Percentiles rank a stretch among this genome's conserved stretches.
Evolutionary conservation across 2,329 filamentous ascomycete genomes (phyloP).

Genomic region (Aspergillus transmontanensis): DNA sequence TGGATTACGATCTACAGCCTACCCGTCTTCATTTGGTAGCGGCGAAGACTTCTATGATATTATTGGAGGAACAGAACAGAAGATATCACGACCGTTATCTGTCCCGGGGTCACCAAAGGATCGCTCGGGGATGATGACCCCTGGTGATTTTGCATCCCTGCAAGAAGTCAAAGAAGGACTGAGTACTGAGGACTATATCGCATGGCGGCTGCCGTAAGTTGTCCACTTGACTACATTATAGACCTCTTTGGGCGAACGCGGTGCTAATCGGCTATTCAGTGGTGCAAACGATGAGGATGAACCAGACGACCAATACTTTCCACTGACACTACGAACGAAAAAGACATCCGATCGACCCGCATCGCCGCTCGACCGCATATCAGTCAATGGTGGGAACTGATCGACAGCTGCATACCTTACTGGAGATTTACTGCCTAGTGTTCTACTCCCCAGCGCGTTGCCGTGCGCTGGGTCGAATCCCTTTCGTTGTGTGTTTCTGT

Average conservation of each 20-base stretch:
- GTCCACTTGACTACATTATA: neutral
- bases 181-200: conserved; percentile 95
- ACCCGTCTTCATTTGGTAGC: conserved; percentile 78
- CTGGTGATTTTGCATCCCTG: conserved; percentile 93
- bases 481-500: neutral
- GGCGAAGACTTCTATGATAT: conserved; percentile 83
- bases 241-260: neutral
- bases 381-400: conserved; percentile 31
- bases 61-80: conserved; percentile 89
- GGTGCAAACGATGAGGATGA: conserved; percentile 84
- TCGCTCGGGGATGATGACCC: conserved; percentile 96
- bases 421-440: neutral
- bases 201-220: conserved; percentile 96
- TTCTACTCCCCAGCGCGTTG: neutral
- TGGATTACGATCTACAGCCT: conserved; percentile 57
- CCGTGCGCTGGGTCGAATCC: neutral
- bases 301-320: conserved; percentile 73
- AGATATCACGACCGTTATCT: conserved; percentile 92
- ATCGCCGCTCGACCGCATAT: conserved; percentile 40
- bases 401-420: neutral
- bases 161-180: conserved; percentile 93
- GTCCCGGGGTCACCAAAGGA: conserved; percentile 92
- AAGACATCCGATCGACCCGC: conserved; percentile 39
- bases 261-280: neutral
- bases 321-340: conserved; percentile 63